Conservation (phyloP, 805 yeast genomes). For the Barnettozyma sp. region DNA sequence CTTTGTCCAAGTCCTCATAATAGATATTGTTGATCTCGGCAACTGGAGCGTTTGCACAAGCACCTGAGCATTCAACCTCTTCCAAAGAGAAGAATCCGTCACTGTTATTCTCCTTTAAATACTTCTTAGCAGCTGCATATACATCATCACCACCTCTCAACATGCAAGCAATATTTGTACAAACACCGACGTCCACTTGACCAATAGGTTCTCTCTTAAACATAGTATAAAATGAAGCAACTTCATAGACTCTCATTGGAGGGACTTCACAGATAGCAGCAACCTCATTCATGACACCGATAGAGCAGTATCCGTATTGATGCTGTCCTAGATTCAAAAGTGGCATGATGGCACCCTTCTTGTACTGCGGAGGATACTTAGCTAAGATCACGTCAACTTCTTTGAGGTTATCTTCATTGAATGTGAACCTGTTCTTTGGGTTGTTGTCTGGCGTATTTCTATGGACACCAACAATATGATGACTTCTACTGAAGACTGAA, state of each 20-base stretch:
- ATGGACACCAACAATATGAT: slow-evolving; percentile 43
- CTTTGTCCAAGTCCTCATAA: slow-evolving; percentile 74
- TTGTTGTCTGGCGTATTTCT: slow-evolving; percentile 66
- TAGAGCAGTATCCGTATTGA: slow-evolving; percentile 79
- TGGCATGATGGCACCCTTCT: slow-evolving; percentile 86
- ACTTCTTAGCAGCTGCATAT: slow-evolving; percentile 58
- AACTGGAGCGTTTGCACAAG: slow-evolving; percentile 90
- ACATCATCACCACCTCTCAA: slow-evolving; percentile 77
- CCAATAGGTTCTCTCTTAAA: slow-evolving; percentile 84
- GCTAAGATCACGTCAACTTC: slow-evolving; percentile 69
- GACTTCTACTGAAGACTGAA: slow-evolving; percentile 3
- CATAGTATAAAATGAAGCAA: slow-evolving; percentile 90
- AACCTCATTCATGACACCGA: slow-evolving; percentile 84
- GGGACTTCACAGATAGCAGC: slow-evolving; percentile 83
- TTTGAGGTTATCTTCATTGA: slow-evolving; percentile 52
- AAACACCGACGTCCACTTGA: slow-evolving; percentile 73
- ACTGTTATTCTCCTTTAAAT: slow-evolving; percentile 60
- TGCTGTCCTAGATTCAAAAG: slow-evolving; percentile 81
- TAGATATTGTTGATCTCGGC: slow-evolving; percentile 77
- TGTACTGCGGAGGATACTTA: slow-evolving; percentile 81
- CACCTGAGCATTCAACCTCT: slow-evolving; percentile 89
- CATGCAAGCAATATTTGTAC: slow-evolving; percentile 89
- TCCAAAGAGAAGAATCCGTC: slow-evolving; percentile 75
- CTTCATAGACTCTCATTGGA: slow-evolving; percentile 91
- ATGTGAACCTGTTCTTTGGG: slow-evolving; percentile 63